A percentile compares a stretch with the other conserved stretches of the same genome.
Evolutionary conservation across 345 rosid species (phyloP).

Genomic region (Adansonia digitata): DNA sequence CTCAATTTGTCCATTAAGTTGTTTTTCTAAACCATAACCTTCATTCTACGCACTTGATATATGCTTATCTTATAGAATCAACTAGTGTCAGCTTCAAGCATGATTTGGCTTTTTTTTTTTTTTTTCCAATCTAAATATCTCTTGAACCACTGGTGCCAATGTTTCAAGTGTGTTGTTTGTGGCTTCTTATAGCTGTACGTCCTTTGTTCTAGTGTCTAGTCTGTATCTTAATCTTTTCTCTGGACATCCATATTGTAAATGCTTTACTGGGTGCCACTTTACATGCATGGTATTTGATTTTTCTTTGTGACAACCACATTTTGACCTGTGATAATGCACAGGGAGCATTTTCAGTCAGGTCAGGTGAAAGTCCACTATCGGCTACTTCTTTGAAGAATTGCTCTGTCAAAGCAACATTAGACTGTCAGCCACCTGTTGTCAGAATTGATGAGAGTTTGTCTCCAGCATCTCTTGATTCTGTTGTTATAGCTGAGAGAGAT

Average conservation of each 20-base stretch:
- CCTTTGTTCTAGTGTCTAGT: neutral
- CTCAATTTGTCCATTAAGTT: neutral
- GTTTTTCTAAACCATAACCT: neutral
- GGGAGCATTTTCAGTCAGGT: conserved; percentile 51
- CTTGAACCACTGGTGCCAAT: neutral
- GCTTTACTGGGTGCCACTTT: neutral
- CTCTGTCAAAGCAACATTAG: conserved; percentile 41
- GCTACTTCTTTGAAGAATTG: conserved; percentile 48
- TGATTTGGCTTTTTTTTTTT: neutral
- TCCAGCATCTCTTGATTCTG: conserved; percentile 82
- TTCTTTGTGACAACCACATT: neutral
- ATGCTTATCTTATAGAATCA: neutral
- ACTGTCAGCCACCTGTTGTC: conserved; percentile 46
- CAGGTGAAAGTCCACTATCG: conserved; percentile 62
- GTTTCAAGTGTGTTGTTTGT: neutral
- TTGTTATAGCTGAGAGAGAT: conserved; percentile 70
- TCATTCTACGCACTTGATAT: neutral
- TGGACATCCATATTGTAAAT: neutral
- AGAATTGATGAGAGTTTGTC: conserved; percentile 78
- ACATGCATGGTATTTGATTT: neutral
- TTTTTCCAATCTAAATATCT: neutral
- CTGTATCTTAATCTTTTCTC: neutral
- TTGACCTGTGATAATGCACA: conserved; percentile 15
- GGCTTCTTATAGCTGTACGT: neutral
- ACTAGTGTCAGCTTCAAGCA: neutral